A percentile compares a stretch with the other conserved stretches of the same genome.
phyloP scores from a whole-genome alignment of 129 eudicot genomes.

The Escallonia herrerae region DNA sequence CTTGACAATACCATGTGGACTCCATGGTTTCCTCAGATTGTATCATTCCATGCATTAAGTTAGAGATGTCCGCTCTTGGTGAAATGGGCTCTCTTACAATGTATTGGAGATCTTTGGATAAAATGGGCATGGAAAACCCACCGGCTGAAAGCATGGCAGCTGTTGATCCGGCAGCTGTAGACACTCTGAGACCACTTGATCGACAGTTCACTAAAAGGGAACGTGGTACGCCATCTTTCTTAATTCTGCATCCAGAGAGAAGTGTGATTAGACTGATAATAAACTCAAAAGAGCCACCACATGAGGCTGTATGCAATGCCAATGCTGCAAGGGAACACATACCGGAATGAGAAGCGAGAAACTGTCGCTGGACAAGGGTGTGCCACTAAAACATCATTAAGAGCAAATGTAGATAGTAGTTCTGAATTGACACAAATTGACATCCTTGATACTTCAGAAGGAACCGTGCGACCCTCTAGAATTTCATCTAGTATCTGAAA shows the following conservation, averaged over 20 bases:
- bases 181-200: slow-evolving; percentile 90
- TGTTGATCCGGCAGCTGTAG: slow-evolving; percentile 93
- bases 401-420: slow-evolving; percentile 49
- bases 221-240: slow-evolving; percentile 25
- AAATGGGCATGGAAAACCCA: slow-evolving; percentile 65
- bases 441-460: slow-evolving; percentile 74
- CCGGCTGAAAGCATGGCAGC: slow-evolving; percentile 96
- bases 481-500: slow-evolving; percentile 63
- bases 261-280: background rate
- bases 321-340: background rate
- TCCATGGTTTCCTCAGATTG: slow-evolving; percentile 49
- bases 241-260: slow-evolving; percentile 32
- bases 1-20: slow-evolving; percentile 52
- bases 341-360: slow-evolving; percentile 94
- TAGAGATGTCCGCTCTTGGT: slow-evolving; percentile 21
- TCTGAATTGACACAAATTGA: slow-evolving; percentile 53
- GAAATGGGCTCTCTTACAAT: slow-evolving; percentile 82
- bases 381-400: slow-evolving; percentile 67
- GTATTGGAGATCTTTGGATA: slow-evolving; percentile 80
- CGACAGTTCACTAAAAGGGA: slow-evolving; percentile 51
- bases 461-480: slow-evolving; percentile 46
- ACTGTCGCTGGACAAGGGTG: slow-evolving; percentile 89
- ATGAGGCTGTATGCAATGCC: background rate
- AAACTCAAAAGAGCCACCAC: background rate
- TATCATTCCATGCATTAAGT: slow-evolving; percentile 55